Evolutionary conservation across 202 grass and related monocot genomes (phyloP).

Genomic region (Elaeis oleifera): DNA sequence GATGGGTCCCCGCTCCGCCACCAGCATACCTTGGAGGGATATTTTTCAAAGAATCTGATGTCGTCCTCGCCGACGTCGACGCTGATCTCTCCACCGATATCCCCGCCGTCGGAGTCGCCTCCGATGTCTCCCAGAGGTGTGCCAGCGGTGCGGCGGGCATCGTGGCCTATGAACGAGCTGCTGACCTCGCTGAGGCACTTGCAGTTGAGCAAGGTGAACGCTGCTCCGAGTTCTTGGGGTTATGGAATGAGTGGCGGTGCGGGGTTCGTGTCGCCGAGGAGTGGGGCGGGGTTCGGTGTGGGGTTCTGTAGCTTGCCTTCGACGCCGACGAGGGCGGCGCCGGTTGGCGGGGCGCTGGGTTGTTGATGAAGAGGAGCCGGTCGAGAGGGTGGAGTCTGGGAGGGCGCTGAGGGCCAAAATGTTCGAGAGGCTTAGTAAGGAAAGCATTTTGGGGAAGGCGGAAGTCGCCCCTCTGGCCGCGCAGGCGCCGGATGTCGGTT

Average conservation of each 20-base stretch:
- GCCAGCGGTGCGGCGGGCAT: too few species aligned
- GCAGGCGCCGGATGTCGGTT: constrained; percentile 5
- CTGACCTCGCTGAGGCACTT: constrained; percentile 17
- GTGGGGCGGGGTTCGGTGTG: neutral
- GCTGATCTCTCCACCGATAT: neutral
- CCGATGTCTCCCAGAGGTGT: neutral
- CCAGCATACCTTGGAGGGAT: neutral
- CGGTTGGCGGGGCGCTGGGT: too few species aligned
- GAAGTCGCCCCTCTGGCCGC: neutral
- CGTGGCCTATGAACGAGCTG: neutral
- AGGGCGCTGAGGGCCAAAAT: constrained; percentile 19
- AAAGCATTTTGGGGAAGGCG: neutral
- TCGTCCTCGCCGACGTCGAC: constrained; percentile 10
- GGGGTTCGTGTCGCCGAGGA: too few species aligned
- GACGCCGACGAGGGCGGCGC: neutral
- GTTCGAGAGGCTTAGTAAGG: constrained; percentile 22
- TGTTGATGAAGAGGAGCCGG: neutral
- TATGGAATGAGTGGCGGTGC: too few species aligned
- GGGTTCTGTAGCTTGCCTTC: neutral
- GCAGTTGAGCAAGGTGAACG: constrained; percentile 6
- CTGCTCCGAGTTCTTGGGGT: constrained; percentile 1
- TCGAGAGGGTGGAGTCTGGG: constrained; percentile 21
- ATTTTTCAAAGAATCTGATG: neutral
- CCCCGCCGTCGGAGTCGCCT: neutral
- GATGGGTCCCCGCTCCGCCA: constrained; percentile 5